These are phyloP conservation scores for Filosporella fistucella DNA, from an alignment of 495 filamentous ascomycete genomes.

Conservation along the genomic window DNA sequence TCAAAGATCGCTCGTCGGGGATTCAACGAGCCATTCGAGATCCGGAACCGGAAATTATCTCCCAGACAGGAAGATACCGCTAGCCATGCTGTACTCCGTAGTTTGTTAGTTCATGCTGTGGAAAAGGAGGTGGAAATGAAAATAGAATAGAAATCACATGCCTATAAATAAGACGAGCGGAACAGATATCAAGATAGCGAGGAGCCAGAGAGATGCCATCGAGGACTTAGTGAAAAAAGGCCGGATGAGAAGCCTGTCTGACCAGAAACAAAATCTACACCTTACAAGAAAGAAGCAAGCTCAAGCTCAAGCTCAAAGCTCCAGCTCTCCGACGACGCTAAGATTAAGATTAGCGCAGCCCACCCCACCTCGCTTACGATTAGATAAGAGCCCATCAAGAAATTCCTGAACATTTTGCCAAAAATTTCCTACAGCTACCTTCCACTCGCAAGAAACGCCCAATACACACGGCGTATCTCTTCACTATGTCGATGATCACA, in stretches of 20 bases:
- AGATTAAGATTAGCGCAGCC: no score
- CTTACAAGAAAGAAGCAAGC: no score
- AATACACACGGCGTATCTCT: neutral
- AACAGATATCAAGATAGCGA: conserved; percentile 45
- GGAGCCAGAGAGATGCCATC: conserved; percentile 43
- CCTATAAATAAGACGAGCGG: conserved; percentile 44
- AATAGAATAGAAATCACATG: conserved; percentile 20
- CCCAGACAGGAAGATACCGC: conserved; percentile 56
- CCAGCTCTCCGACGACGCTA: no score
- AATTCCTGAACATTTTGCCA: no score
- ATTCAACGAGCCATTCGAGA: conserved; percentile 30
- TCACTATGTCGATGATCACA: conserved; percentile 75
- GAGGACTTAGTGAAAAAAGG: no score
- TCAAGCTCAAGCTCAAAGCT: no score
- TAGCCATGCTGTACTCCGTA: conserved; percentile 56
- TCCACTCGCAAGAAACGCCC: no score
- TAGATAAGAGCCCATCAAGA: no score
- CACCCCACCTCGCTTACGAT: conserved; percentile 2
- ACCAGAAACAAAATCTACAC: no score
- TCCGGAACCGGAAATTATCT: conserved; percentile 41
- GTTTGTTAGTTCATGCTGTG: no score
- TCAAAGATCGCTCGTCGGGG: conserved; percentile 44
- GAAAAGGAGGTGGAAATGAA: neutral
- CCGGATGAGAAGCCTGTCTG: no score
- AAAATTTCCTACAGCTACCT: no score